phyloP scores from a whole-genome alignment of 1,284 basidiomycete species.

The Irpex sp. region DNA sequence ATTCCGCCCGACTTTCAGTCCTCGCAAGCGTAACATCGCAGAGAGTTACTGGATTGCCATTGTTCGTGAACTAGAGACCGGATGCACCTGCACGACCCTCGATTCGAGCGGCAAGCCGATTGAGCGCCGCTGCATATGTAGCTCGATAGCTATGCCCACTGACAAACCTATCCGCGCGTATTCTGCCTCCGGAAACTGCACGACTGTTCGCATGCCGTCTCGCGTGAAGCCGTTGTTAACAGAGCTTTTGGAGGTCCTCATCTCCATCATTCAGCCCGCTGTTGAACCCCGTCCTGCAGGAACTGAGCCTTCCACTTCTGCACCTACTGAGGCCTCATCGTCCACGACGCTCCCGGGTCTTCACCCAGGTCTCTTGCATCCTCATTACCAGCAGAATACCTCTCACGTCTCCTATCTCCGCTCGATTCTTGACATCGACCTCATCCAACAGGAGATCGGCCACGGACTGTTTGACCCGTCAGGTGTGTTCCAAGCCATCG shows the following conservation, averaged over 20 bases:
- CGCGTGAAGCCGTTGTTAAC: conserved; percentile 70
- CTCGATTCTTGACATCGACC: conserved; percentile 61
- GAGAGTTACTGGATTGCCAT: conserved; percentile 88
- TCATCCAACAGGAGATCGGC: conserved; percentile 80
- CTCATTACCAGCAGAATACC: conserved; percentile 30
- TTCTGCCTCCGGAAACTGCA: conserved; percentile 34
- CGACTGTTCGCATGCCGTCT: conserved; percentile 69
- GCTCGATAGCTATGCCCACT: conserved; percentile 16
- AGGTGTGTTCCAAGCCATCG: conserved; percentile 78
- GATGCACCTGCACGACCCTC: conserved; percentile 85
- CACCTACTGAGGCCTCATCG: conserved; percentile 8
- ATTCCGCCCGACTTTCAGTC: conserved; percentile 67
- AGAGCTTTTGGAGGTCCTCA: conserved; percentile 80
- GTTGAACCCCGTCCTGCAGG: conserved; percentile 13
- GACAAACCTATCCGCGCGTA: conserved; percentile 29
- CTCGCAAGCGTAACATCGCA: conserved; percentile 70
- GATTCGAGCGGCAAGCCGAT: conserved; percentile 52
- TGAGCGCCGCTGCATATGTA: conserved; percentile 37
- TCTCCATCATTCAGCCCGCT: conserved; percentile 78
- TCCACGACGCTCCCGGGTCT: conserved; percentile 1
- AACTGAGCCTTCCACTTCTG: conserved; percentile 24
- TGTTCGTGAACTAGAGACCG: conserved; percentile 71
- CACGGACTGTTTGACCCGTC: conserved; percentile 80
- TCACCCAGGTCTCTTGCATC: conserved; percentile 24
- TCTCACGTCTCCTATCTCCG: conserved; percentile 57